Percentiles rank a stretch among this genome's conserved stretches.
Evolutionary conservation across 768 basidiomycete species (phyloP).

Genomic region (button mushroom (Agaricus bisporus)): DNA sequence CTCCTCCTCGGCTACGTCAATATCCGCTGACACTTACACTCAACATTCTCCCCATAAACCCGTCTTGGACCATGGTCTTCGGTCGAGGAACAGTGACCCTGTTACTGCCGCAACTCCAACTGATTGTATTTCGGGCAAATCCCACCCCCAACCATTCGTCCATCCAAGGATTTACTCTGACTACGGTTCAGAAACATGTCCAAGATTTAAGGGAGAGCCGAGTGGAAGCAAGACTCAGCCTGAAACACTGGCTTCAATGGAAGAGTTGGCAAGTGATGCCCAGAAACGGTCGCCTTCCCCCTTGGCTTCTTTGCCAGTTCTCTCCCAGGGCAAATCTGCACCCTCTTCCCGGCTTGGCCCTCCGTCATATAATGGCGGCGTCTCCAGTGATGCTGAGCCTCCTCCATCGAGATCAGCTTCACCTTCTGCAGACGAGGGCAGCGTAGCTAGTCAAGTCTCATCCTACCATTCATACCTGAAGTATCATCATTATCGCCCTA

Average conservation of each 20-base stretch:
- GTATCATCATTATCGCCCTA: conserved; percentile 3
- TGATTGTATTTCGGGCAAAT: not conserved
- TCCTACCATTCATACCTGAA: conserved; percentile 8
- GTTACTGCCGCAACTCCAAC: not conserved
- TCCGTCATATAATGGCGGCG: conserved; percentile 9
- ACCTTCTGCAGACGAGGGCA: conserved; percentile 13
- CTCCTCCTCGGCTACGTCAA: conserved; percentile 19
- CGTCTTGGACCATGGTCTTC: not conserved
- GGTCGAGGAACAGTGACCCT: not conserved
- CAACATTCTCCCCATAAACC: not conserved
- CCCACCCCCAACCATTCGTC: not conserved
- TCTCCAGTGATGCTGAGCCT: conserved; percentile 21
- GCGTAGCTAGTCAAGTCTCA: conserved; percentile 10
- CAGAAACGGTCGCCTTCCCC: conserved; percentile 6
- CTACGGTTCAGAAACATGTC: not conserved
- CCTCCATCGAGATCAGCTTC: conserved; percentile 15
- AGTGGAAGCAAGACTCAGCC: not conserved
- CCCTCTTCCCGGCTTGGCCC: conserved; percentile 6
- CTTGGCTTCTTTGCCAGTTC: not conserved
- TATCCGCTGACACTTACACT: not conserved
- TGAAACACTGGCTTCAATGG: not conserved
- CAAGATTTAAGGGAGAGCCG: not conserved
- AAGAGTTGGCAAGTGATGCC: not conserved
- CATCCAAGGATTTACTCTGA: not conserved
- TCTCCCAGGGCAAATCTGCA: not conserved